Evolutionary conservation across 73 alveolate species (phyloP).

Genomic region (Stentor roeselii): DNA sequence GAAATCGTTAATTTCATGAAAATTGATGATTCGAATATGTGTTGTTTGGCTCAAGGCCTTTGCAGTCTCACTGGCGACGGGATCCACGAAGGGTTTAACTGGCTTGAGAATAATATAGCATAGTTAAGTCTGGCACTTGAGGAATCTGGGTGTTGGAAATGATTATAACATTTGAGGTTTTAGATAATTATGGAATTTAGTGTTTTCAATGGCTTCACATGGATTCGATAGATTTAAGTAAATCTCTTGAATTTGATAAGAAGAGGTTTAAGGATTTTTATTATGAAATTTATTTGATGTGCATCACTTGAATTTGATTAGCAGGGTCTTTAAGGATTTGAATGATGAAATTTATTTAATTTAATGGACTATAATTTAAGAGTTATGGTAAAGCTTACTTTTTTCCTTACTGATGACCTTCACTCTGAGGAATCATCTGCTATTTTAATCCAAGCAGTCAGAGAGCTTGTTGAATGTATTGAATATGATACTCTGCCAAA

Average conservation of each 20-base stretch:
- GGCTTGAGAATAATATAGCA: not conserved
- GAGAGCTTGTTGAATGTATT: no score
- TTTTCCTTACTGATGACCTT: no score
- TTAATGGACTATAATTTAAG: no score
- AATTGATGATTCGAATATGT: not conserved
- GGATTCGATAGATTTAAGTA: not conserved
- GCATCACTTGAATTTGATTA: no score
- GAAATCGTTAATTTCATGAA: no score
- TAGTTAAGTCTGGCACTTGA: not conserved
- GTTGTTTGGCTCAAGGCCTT: slow-evolving; percentile 29
- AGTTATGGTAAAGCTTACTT: no score
- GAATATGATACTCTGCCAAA: no score
- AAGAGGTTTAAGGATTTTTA: not conserved
- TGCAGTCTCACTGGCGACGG: slow-evolving; percentile 53
- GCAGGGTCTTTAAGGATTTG: no score
- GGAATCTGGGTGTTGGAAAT: not conserved
- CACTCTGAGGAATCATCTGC: no score
- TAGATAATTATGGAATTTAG: not conserved
- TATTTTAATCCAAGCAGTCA: no score
- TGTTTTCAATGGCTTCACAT: not conserved
- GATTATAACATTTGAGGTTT: not conserved
- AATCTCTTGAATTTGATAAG: not conserved
- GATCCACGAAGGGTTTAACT: slow-evolving; percentile 45
- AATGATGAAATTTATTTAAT: no score
- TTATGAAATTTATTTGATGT: no score